phyloP scores from a whole-genome alignment of 1,284 basidiomycete species.

The Calocybe gambosa region DNA sequence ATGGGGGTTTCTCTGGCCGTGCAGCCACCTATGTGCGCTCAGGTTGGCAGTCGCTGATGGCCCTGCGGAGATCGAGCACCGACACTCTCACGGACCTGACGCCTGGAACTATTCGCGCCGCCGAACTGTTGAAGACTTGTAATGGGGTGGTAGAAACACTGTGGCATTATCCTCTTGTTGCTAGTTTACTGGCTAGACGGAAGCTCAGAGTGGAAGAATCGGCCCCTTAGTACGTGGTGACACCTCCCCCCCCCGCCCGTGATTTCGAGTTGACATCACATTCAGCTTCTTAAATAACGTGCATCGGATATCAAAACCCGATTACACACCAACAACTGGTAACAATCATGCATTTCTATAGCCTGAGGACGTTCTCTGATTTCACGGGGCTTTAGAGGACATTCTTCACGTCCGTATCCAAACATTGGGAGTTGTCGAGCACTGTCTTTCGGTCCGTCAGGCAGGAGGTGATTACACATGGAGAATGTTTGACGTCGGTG shows the following conservation, averaged over 20 bases:
- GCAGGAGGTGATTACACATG: conserved; percentile 51
- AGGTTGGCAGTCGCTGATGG: conserved; percentile 59
- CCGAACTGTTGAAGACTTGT: conserved; percentile 41
- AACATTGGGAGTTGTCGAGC: conserved; percentile 63
- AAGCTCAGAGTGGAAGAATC: conserved; percentile 67
- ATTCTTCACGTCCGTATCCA: conserved; percentile 62
- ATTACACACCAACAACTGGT: conserved; percentile 60
- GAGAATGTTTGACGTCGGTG: conserved; percentile 67
- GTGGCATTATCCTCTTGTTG: conserved; percentile 65
- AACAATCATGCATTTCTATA: conserved; percentile 7
- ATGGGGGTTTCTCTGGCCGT: conserved; percentile 44
- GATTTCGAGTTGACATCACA: conserved; percentile 1
- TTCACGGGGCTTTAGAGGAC: conserved; percentile 40
- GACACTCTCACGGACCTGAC: conserved; percentile 21
- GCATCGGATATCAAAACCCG: conserved; percentile 48
- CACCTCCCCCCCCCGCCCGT: neutral
- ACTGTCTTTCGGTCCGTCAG: conserved; percentile 52
- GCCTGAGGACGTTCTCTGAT: neutral
- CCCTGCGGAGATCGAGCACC: conserved; percentile 19
- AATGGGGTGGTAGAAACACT: conserved; percentile 51
- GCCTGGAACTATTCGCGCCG: conserved; percentile 37
- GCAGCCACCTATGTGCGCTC: conserved; percentile 59
- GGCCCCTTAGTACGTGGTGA: conserved; percentile 55
- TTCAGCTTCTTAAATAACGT: conserved; percentile 55
- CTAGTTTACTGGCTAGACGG: conserved; percentile 45